A percentile compares a stretch with the other conserved stretches of the same genome.
Conservation (phyloP, 495 filamentous ascomycete species). For the Geoglossum glabrum region DNA sequence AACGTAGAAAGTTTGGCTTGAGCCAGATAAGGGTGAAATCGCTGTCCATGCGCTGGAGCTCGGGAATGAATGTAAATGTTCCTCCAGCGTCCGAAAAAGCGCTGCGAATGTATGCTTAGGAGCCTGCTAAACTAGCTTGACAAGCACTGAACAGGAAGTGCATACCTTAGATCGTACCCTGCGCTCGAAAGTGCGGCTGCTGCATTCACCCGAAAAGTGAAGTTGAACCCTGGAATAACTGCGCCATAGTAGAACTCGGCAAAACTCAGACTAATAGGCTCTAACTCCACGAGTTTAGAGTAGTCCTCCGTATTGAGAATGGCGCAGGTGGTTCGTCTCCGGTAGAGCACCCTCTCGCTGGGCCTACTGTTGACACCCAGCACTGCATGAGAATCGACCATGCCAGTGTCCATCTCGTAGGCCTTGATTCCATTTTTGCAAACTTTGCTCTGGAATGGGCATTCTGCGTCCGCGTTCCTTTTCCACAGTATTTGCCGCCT, state of each 20-base stretch:
- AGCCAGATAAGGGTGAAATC: slow-evolving; percentile 1
- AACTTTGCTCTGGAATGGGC: slow-evolving; percentile 14
- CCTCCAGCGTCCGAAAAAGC: not conserved
- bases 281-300: not conserved
- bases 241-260: slow-evolving; percentile 5
- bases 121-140: not conserved
- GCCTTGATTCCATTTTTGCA: slow-evolving; percentile 10
- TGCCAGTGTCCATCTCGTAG: slow-evolving; percentile 17
- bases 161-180: slow-evolving; percentile 12
- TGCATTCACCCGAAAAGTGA: slow-evolving; percentile 11
- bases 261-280: not conserved
- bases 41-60: not conserved
- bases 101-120: not conserved
- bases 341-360: slow-evolving; percentile 13
- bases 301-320: slow-evolving; percentile 5
- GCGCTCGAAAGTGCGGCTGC: not conserved
- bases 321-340: slow-evolving; percentile 17
- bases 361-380: slow-evolving; percentile 16
- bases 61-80: not conserved
- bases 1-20: not conserved
- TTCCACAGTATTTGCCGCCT: slow-evolving; percentile 11
- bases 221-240: slow-evolving; percentile 5
- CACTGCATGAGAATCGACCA: slow-evolving; percentile 15
- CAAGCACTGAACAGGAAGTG: not conserved
- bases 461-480: slow-evolving; percentile 10